These are phyloP conservation scores for Pythium rhizo-oryzae DNA, from an alignment of 352 stramenopile genomes.

Conservation along the genomic window DNA sequence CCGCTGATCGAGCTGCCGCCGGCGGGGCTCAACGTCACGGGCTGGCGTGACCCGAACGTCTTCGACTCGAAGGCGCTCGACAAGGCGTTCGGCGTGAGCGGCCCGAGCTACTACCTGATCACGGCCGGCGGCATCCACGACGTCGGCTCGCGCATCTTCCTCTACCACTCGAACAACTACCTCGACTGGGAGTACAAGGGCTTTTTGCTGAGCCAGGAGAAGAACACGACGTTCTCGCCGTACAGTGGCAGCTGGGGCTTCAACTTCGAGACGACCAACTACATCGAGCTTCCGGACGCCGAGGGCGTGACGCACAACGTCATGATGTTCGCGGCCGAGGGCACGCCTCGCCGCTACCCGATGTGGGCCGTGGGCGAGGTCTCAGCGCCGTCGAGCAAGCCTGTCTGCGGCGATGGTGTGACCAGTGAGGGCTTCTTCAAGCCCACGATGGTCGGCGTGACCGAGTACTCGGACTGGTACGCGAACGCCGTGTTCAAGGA, in stretches of 20 bases:
- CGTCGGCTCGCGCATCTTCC: conserved; percentile 60
- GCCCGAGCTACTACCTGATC: conserved; percentile 58
- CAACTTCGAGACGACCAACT: conserved; percentile 76
- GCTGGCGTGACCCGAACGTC: conserved; percentile 63
- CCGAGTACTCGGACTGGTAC: conserved; percentile 70
- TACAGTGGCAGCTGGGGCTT: conserved; percentile 62
- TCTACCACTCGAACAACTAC: conserved; percentile 66
- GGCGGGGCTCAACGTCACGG: conserved; percentile 53
- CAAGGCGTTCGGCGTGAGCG: conserved; percentile 32
- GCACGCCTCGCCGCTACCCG: conserved; percentile 48
- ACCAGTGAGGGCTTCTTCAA: conserved; percentile 42
- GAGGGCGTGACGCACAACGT: conserved; percentile 64
- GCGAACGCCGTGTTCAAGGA: conserved; percentile 71
- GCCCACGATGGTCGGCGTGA: conserved; percentile 60
- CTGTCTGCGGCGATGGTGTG: conserved; percentile 26
- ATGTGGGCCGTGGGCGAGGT: conserved; percentile 65
- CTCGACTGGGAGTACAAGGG: conserved; percentile 71
- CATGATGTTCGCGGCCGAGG: conserved; percentile 65
- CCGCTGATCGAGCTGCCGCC: conserved; percentile 54
- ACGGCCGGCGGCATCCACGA: conserved; percentile 55
- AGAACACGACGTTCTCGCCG: conserved; percentile 63
- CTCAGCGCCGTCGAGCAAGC: conserved; percentile 18
- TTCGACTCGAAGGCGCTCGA: conserved; percentile 67
- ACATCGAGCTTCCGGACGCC: conserved; percentile 56
- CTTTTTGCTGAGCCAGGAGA: conserved; percentile 54